Base-by-base conservation (phyloP, 208 protist species). In the Leishmania lainsoni region DNA sequence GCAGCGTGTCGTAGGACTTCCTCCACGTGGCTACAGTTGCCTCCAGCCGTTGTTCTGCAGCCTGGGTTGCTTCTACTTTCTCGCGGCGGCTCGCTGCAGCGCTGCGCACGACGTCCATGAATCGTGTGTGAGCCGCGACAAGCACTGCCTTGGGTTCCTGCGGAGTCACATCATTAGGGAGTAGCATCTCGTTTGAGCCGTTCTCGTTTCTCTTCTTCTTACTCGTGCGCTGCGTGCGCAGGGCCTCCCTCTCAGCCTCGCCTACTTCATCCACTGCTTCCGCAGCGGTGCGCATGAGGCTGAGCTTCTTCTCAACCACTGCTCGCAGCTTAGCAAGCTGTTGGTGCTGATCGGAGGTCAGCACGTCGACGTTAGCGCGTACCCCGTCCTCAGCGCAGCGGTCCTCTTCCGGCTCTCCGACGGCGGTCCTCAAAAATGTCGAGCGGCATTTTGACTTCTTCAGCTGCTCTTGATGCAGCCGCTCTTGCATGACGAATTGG, bases 21-120 rank as follows among this genome's bases (percentile, higher is more conserved):
- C 78, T 75, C 82, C 82, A 86, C 22, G 78, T 45, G 17, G 52
- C 54, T 12, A 80, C 82, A 0, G 82, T 29, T 3, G 82, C 39
- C 26, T 76, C 78, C 3, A 82, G 77, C 5, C 74, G 65, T 66
- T 86, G 77, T 74, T 86, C 82, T 26, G 78, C 82, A 49, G 58
- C 61, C 66, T 82, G 78, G 14, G 82, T 75, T 14, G 72, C 78
- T 45, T 82, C 75, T 6, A 63, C 58, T 32, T 80, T 73, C 32
- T 78, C 78, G 29, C 68, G 78, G 22, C 82, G 82, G 4, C 56
- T 5, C 10, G 78, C 51, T 8, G 78, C n/a, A 42, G 77, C 63
- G 6, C 10, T 17, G 56, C 82, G 82, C 12, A 80, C 82, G 26
- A 82, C 22, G 22, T 72, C 26, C 26, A 76, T 78, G 35, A 86